These are phyloP conservation scores for Malus asiatica DNA, from an alignment of 306 rosid genomes.

Conservation along the genomic window DNA sequence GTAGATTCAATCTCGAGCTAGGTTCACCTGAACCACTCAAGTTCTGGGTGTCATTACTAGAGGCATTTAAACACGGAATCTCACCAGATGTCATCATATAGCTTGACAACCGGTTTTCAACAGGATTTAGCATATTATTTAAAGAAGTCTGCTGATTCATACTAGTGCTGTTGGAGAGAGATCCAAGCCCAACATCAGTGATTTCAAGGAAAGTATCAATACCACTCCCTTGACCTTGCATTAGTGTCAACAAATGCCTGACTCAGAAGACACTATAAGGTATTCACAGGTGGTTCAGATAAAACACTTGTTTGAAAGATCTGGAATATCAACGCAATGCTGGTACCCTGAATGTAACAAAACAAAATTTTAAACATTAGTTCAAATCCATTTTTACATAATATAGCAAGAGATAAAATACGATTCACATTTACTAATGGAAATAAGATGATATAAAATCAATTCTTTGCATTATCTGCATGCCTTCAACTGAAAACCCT, in stretches of 20 bases:
- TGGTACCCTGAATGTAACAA: slow-evolving; percentile 6
- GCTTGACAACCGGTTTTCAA: slow-evolving; percentile 46
- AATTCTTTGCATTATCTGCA: not conserved
- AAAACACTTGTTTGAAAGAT: slow-evolving; percentile 14
- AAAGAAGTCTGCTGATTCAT: slow-evolving; percentile 49
- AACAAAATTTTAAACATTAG: slow-evolving; percentile 1
- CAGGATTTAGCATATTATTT: slow-evolving; percentile 41
- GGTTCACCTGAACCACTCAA: slow-evolving; percentile 50
- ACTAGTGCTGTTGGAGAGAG: slow-evolving; percentile 46
- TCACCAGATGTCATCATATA: slow-evolving; percentile 52
- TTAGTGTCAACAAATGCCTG: slow-evolving; percentile 32
- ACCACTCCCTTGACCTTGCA: slow-evolving; percentile 71
- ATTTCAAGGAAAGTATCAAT: slow-evolving; percentile 41
- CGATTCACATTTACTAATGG: not conserved
- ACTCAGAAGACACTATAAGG: not conserved
- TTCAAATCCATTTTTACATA: not conserved
- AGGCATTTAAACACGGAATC: slow-evolving; percentile 33
- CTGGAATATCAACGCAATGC: slow-evolving; percentile 14
- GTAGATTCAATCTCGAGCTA: slow-evolving; percentile 40
- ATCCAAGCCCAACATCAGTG: slow-evolving; percentile 47
- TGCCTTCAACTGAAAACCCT: not conserved
- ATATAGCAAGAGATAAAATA: not conserved
- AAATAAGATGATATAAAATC: not conserved
- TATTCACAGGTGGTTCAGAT: slow-evolving; percentile 16
- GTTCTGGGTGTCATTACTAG: slow-evolving; percentile 37